Evolutionary conservation across 192 early-diverging fungal genomes (phyloP).

Genomic region (Backusella australiensis): DNA sequence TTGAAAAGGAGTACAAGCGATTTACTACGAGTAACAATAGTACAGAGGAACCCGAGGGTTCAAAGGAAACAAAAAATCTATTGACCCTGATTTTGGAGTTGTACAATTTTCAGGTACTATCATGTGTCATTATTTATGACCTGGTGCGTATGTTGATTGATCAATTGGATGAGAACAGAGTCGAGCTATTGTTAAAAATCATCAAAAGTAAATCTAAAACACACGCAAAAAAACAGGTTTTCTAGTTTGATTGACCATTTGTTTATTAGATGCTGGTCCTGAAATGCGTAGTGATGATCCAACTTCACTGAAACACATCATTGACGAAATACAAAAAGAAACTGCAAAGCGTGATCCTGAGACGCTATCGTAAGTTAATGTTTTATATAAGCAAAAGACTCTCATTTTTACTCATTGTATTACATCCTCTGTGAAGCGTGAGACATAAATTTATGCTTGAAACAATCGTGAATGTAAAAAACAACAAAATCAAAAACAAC

Average conservation of each 20-base stretch:
- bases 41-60: constrained; percentile 44
- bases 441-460: constrained; percentile 95
- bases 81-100: constrained; percentile 77
- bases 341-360: constrained; percentile 42
- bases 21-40: constrained; percentile 29
- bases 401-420: constrained; percentile 14
- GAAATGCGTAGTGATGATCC: constrained; percentile 94
- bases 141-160: constrained; percentile 68
- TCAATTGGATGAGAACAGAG: constrained; percentile 77
- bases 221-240: not conserved
- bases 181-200: constrained; percentile 85
- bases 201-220: constrained; percentile 54
- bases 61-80: constrained; percentile 80
- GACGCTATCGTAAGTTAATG: constrained; percentile 39
- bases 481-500: constrained; percentile 77
- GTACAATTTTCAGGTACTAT: constrained; percentile 87
- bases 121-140: constrained; percentile 89
- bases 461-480: constrained; percentile 88
- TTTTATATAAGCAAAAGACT: not conserved
- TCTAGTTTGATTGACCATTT: not conserved
- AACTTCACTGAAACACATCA: constrained; percentile 85
- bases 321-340: constrained; percentile 62
- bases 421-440: constrained; percentile 20
- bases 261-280: constrained; percentile 59
- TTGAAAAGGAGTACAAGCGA: constrained; percentile 56